phyloP scores from a whole-genome alignment of 495 filamentous ascomycete species.

The Xylaria cubensis region DNA sequence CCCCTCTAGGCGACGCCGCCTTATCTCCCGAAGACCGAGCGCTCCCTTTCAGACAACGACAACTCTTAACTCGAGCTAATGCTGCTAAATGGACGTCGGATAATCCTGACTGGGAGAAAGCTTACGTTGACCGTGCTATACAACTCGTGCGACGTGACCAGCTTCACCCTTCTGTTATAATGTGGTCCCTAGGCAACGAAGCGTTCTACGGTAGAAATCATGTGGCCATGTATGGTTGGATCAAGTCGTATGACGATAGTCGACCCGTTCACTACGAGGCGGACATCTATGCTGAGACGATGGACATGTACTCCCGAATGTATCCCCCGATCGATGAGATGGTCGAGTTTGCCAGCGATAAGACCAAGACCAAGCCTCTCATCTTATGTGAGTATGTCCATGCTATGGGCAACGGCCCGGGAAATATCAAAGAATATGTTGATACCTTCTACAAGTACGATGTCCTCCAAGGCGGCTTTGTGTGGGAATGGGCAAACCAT shows the following conservation, averaged over 20 bases:
- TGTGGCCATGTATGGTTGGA: slow-evolving; percentile 67
- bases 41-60: slow-evolving; percentile 49
- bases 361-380: slow-evolving; percentile 59
- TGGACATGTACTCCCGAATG: slow-evolving; percentile 73
- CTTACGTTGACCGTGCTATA: slow-evolving; percentile 69
- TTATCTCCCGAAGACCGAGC: slow-evolving; percentile 35
- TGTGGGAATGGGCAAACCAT: slow-evolving; percentile 80
- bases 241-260: slow-evolving; percentile 60
- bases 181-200: slow-evolving; percentile 76
- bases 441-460: slow-evolving; percentile 63
- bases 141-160: slow-evolving; percentile 71
- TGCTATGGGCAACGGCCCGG: slow-evolving; percentile 77
- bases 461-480: slow-evolving; percentile 70
- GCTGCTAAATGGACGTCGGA: slow-evolving; percentile 66
- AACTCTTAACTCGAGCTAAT: slow-evolving; percentile 55
- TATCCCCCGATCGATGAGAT: slow-evolving; percentile 63
- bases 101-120: slow-evolving; percentile 66
- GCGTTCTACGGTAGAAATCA: slow-evolving; percentile 72
- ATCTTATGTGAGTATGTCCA: slow-evolving; percentile 74
- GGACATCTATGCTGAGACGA: slow-evolving; percentile 61
- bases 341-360: slow-evolving; percentile 52
- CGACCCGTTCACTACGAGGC: slow-evolving; percentile 72
- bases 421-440: slow-evolving; percentile 69
- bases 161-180: slow-evolving; percentile 68
- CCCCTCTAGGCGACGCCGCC: slow-evolving; percentile 33